Conservation (phyloP, 2,329 filamentous ascomycete species). For the Aureobasidium melanogenum region DNA sequence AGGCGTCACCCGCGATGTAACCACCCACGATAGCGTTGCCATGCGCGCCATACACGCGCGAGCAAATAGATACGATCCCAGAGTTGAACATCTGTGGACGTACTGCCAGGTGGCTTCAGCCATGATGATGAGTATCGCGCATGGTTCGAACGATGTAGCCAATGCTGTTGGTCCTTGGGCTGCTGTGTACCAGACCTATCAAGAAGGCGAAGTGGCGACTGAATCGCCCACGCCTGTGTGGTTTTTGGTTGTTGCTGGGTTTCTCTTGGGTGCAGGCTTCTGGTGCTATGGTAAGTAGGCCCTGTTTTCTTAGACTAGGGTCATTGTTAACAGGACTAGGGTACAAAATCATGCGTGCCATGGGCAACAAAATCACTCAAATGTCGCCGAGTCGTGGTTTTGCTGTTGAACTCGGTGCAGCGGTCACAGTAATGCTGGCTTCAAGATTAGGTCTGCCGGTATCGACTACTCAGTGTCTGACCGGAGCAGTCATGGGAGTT, state of each 20-base stretch:
- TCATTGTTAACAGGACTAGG: no score
- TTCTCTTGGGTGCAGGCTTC: background rate
- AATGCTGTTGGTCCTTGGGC: conserved; percentile 57
- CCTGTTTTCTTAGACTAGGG: no score
- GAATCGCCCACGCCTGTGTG: conserved; percentile 47
- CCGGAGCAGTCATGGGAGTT: conserved; percentile 53
- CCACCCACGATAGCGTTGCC: conserved; percentile 19
- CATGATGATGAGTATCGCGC: conserved; percentile 42
- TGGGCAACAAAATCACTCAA: conserved; percentile 52
- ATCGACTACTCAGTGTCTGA: conserved; percentile 58
- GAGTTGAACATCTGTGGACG: conserved; percentile 54
- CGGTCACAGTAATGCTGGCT: conserved; percentile 54
- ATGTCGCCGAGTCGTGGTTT: conserved; percentile 53
- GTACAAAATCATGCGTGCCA: conserved; percentile 53
- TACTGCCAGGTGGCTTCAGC: conserved; percentile 48
- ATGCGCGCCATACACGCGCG: conserved; percentile 51
- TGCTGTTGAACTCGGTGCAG: conserved; percentile 53
- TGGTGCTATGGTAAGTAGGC: background rate
- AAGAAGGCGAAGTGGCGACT: conserved; percentile 59
- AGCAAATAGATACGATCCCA: conserved; percentile 53
- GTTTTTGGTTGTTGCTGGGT: conserved; percentile 27
- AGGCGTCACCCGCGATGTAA: background rate
- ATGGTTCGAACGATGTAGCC: conserved; percentile 59
- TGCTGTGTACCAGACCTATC: conserved; percentile 54
- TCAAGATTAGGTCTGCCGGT: conserved; percentile 54